These are phyloP conservation scores for Citrus sp. DNA, from an alignment of 345 rosid species.

Conservation along the genomic window DNA sequence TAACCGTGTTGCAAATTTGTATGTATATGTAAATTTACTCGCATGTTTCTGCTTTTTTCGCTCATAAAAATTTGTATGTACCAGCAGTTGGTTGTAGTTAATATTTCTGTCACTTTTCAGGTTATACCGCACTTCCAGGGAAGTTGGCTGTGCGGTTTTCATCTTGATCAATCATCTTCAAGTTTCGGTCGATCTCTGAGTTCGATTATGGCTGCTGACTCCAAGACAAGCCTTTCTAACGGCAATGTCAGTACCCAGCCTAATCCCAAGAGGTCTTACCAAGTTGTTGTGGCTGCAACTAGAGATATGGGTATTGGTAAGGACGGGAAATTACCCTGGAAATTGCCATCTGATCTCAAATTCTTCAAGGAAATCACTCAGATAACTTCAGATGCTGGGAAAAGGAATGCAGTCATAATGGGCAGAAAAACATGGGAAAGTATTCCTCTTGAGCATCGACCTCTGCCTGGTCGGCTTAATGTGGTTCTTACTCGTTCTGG, in stretches of 20 bases:
- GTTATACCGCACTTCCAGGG: slow-evolving; percentile 35
- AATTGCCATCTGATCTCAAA: slow-evolving; percentile 76
- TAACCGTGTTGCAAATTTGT: not conserved
- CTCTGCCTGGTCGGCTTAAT: slow-evolving; percentile 87
- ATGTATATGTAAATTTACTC: too few relatives aligned
- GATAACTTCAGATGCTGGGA: slow-evolving; percentile 56
- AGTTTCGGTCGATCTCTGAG: slow-evolving; percentile 21
- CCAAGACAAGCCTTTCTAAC: slow-evolving; percentile 40
- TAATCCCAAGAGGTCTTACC: slow-evolving; percentile 58
- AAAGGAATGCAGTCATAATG: slow-evolving; percentile 89
- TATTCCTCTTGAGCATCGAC: slow-evolving; percentile 58
- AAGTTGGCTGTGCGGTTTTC: slow-evolving; percentile 38
- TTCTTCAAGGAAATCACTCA: slow-evolving; percentile 74
- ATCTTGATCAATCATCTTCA: slow-evolving; percentile 14
- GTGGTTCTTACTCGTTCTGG: slow-evolving; percentile 92
- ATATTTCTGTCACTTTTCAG: slow-evolving; percentile 32
- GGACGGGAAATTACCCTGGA: slow-evolving; percentile 88
- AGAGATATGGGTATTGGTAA: slow-evolving; percentile 84
- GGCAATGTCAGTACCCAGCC: slow-evolving; percentile 41
- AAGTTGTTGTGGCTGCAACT: slow-evolving; percentile 92
- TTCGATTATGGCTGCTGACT: slow-evolving; percentile 40
- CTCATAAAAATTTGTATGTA: too few relatives aligned
- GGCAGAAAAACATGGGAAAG: slow-evolving; percentile 98
- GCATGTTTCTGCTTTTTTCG: too few relatives aligned
- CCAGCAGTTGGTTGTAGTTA: not conserved